These are phyloP conservation scores for Oryza coarctata DNA, from an alignment of 176 grass and related monocot genomes.

Conservation along the genomic window DNA sequence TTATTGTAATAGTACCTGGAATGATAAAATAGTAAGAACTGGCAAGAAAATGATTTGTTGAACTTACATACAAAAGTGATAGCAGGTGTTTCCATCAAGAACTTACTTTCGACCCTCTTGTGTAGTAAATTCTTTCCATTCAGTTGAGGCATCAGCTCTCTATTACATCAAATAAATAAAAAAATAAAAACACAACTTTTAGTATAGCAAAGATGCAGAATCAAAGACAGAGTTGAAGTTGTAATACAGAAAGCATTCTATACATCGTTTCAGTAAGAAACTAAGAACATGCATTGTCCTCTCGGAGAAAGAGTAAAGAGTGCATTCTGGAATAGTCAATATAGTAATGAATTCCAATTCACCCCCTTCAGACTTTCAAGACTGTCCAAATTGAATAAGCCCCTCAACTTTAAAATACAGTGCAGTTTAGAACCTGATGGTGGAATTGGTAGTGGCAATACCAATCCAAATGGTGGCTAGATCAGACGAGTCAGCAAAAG, in stretches of 20 bases:
- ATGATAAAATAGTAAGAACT: constrained; percentile 5
- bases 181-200: background rate
- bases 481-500: background rate
- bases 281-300: constrained; percentile 3
- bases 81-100: constrained; percentile 3
- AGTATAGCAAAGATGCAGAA: background rate
- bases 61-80: constrained; percentile 14
- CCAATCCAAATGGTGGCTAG: background rate
- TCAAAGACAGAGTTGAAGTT: background rate
- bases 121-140: constrained; percentile 97
- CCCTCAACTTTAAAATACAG: background rate
- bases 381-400: background rate
- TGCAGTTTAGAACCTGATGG: background rate
- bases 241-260: background rate
- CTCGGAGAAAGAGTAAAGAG: background rate
- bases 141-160: constrained; percentile 89
- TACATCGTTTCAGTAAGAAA: constrained; percentile 16
- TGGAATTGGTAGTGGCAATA: background rate
- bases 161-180: constrained; percentile 38
- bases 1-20: constrained; percentile 42
- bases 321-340: background rate
- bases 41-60: constrained; percentile 27
- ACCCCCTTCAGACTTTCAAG: background rate
- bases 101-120: constrained; percentile 85
- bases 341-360: background rate